phyloP scores from a whole-genome alignment of 1,284 basidiomycete genomes.

The Heimioporus retisporus region DNA sequence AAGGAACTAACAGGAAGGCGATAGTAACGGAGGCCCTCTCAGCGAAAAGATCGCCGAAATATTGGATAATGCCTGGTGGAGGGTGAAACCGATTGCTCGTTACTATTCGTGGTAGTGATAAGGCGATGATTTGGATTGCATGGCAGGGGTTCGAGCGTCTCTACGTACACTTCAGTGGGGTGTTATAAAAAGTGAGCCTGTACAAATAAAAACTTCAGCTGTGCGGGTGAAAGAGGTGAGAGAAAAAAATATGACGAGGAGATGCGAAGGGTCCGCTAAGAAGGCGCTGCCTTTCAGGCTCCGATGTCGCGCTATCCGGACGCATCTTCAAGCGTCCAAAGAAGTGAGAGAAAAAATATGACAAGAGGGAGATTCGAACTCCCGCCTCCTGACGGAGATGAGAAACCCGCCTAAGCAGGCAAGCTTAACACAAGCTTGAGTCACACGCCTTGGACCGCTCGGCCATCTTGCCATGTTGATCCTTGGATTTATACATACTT shows the following conservation, averaged over 20 bases:
- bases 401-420: conserved; percentile 38
- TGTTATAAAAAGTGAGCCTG: no score
- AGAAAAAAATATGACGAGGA: conserved; percentile 38
- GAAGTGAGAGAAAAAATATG: conserved; percentile 18
- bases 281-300: no score
- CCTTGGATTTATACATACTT: background rate
- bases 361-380: conserved; percentile 48
- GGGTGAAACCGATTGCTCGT: conserved; percentile 18
- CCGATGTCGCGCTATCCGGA: no score
- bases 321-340: no score
- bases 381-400: conserved; percentile 45
- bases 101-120: conserved; percentile 10
- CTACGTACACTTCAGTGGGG: no score
- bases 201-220: no score
- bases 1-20: background rate
- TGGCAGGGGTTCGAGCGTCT: no score
- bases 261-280: conserved; percentile 34
- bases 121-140: background rate
- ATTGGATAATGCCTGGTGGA: conserved; percentile 50
- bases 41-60: conserved; percentile 56
- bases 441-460: conserved; percentile 45
- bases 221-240: no score
- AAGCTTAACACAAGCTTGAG: conserved; percentile 39
- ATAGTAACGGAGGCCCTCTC: conserved; percentile 58
- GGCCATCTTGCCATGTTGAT: conserved; percentile 38